phyloP scores from a whole-genome alignment of 108 stramenopile species.

The Mayamaea pseudoterrestris region DNA sequence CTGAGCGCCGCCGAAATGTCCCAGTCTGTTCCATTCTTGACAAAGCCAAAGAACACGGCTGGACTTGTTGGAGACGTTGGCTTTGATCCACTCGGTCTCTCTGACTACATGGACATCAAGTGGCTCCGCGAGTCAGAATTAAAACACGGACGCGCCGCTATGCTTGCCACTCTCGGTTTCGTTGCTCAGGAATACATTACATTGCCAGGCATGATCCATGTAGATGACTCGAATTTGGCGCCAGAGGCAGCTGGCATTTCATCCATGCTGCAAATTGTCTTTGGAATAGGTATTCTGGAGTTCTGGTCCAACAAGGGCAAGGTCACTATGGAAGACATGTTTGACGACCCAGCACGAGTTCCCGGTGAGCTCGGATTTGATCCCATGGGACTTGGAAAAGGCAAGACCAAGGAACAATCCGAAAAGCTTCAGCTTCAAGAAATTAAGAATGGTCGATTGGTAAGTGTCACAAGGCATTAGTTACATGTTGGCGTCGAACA shows the following conservation, averaged over 20 bases:
- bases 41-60: slow-evolving; percentile 45
- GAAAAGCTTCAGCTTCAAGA: slow-evolving; percentile 63
- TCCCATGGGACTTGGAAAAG: slow-evolving; percentile 52
- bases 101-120: slow-evolving; percentile 88
- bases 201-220: slow-evolving; percentile 69
- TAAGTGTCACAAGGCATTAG: too few relatives aligned
- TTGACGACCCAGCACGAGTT: slow-evolving; percentile 47
- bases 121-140: slow-evolving; percentile 95
- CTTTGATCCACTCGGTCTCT: slow-evolving; percentile 88
- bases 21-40: slow-evolving; percentile 70
- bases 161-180: slow-evolving; percentile 86
- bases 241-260: slow-evolving; percentile 52
- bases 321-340: slow-evolving; percentile 85
- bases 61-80: slow-evolving; percentile 80
- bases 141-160: slow-evolving; percentile 92
- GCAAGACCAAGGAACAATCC: slow-evolving; percentile 52
- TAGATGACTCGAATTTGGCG: slow-evolving; percentile 76
- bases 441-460: slow-evolving; percentile 82
- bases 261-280: slow-evolving; percentile 85
- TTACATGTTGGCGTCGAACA: too few relatives aligned
- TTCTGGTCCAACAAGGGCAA: slow-evolving; percentile 85
- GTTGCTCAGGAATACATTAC: slow-evolving; percentile 61
- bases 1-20: slow-evolving; percentile 73
- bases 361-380: slow-evolving; percentile 82
- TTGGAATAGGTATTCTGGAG: slow-evolving; percentile 61